Evolutionary conservation across 164 flowering plant genomes (phyloP).

Genomic region (Malania oleifera): DNA sequence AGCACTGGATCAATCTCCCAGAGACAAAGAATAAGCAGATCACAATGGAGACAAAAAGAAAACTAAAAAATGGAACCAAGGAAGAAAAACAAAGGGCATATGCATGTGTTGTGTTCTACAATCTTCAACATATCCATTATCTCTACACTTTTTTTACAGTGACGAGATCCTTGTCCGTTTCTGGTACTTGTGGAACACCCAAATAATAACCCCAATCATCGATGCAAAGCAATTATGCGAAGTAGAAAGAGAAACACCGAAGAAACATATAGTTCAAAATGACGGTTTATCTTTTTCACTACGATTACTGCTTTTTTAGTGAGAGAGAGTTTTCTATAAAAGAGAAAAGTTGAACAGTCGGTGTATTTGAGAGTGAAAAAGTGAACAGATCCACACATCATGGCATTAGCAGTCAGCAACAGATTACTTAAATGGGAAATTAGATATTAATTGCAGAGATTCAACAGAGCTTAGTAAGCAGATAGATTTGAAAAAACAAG

Average conservation of each 20-base stretch:
- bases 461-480: too few species aligned
- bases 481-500: too few species aligned
- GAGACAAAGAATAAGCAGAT: slow-evolving; percentile 17
- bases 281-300: background rate
- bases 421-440: too few species aligned
- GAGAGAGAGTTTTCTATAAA: too few species aligned
- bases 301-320: background rate
- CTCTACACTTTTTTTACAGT: slow-evolving; percentile 8
- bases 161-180: slow-evolving; percentile 12
- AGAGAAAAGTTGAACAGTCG: background rate
- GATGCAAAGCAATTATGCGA: too few species aligned
- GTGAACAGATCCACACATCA: slow-evolving; percentile 4
- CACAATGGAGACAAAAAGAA: slow-evolving; percentile 32
- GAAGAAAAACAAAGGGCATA: slow-evolving; percentile 6
- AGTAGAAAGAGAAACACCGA: background rate
- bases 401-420: too few species aligned
- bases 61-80: slow-evolving; percentile 9
- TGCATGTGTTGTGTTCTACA: slow-evolving; percentile 18
- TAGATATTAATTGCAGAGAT: too few species aligned
- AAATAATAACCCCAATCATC: too few species aligned
- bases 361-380: background rate
- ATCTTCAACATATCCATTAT: background rate
- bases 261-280: too few species aligned
- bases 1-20: slow-evolving; percentile 15
- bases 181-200: slow-evolving; percentile 5